phyloP scores from a whole-genome alignment of 208 protist genomes.

The Leishmania braziliensis region DNA sequence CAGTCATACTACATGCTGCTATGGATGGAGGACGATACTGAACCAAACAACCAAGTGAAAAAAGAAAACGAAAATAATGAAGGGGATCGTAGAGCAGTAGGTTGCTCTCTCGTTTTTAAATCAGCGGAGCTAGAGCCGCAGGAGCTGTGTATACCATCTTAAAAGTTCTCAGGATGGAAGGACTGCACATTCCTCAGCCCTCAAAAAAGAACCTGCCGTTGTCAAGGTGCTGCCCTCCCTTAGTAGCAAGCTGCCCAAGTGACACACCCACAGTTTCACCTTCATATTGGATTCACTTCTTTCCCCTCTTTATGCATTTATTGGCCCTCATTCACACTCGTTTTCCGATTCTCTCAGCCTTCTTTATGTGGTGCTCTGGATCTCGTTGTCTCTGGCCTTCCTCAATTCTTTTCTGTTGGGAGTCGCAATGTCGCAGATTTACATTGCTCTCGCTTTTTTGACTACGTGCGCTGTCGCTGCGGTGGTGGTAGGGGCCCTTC shows the following conservation, averaged over 20 bases:
- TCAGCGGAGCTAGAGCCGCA: background rate
- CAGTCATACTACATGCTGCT: background rate
- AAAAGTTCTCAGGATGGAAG: background rate
- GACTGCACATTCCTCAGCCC: background rate
- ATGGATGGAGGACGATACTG: background rate
- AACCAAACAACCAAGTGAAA: background rate
- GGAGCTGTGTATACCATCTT: background rate
- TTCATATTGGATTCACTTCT: background rate
- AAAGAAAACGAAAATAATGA: background rate
- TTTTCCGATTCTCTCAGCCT: constrained; percentile 9
- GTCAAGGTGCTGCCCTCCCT: background rate
- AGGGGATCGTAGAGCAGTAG: background rate
- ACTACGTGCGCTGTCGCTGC: constrained; percentile 45
- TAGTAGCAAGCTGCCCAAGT: background rate
- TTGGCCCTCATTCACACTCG: background rate
- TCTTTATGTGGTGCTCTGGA: constrained; percentile 4
- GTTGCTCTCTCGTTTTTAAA: background rate
- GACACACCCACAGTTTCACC: background rate
- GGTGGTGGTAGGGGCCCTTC: constrained; percentile 43
- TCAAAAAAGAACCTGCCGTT: background rate
- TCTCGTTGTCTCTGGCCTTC: background rate
- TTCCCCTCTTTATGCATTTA: background rate
- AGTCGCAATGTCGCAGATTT: constrained; percentile 43
- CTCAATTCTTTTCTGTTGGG: background rate
- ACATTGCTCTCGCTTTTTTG: constrained; percentile 57